Base-by-base conservation (phyloP, 208 protist species). In the Phytomonas serpens region DNA sequence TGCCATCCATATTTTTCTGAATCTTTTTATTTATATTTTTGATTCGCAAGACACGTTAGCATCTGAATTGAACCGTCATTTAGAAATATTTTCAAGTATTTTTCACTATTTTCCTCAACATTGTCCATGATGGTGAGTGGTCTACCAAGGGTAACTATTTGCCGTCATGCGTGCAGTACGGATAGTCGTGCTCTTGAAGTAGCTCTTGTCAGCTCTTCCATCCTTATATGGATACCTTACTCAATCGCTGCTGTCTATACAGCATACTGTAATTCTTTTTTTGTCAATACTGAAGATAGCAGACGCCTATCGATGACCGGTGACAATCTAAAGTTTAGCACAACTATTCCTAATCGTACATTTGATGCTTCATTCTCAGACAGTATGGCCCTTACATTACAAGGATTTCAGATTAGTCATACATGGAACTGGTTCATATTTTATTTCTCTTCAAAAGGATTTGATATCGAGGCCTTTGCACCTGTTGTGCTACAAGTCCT, bases 221-320 rank as follows among this genome's bases (percentile, higher is more conserved):
- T 87, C 10, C 73, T 92, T 51, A 69, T 94, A 34, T 94, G 86
- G 85, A 32, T 89, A 1, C 86, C 86, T 38, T 91, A 92, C 79
- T 79, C 77, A 33, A 37, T 85, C 6, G 85, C 85, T 2, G 80
- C 86, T 30, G 37, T 89, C 32, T 94, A 89, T 68, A 76, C 88
- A 33, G 82, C 81, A 34, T 86, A 87, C 77, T 90, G 85, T 75
- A 71, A 71, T 61, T 77, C 82, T 16, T 83, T 89, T 57, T 69
- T 82, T 14, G 67, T 77, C 11, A 80, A 80, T 47, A 61, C 47
- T 27, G 19, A 27, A 57, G 19, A 27, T 57, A 19, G 47, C 47
- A 57, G 47, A 7, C 47, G 4, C 16, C 16, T 57, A 57, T 6
- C 16, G 47, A 27, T 19, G 0, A 0, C 0, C 19, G 27, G 23